Evolutionary conservation across 23 red algal genomes (phyloP).

Genomic region (Chondrus crispus): DNA sequence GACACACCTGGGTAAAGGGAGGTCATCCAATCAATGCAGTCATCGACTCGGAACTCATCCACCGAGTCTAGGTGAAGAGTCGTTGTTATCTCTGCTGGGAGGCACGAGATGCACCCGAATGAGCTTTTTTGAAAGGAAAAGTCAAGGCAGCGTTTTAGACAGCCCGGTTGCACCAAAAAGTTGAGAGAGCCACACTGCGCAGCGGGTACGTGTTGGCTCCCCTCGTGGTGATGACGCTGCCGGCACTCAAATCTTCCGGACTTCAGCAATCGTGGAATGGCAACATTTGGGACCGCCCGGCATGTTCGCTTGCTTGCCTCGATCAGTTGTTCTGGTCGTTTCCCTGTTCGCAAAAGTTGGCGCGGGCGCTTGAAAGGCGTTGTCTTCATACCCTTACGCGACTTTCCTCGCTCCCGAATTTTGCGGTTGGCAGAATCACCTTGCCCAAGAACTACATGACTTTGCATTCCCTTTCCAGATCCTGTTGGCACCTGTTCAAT

Average conservation of each 20-base stretch:
- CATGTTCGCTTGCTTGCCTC: not conserved
- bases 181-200: not conserved
- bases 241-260: conserved; percentile 16
- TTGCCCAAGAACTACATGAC: not conserved
- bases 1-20: conserved; percentile 2
- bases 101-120: conserved; percentile 42
- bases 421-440: not conserved
- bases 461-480: not conserved
- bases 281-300: not conserved
- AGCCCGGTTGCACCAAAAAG: not conserved
- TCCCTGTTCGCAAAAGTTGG: not conserved
- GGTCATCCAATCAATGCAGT: conserved; percentile 51
- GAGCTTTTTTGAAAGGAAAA: not conserved
- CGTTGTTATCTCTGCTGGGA: conserved; percentile 6
- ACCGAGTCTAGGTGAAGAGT: not conserved
- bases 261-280: conserved; percentile 28
- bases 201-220: not conserved
- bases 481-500: not conserved
- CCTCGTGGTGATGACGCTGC: conserved; percentile 16
- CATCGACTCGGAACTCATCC: conserved; percentile 3
- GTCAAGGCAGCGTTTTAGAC: not conserved
- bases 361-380: conserved; percentile 62
- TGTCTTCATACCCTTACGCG: not conserved
- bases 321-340: not conserved
- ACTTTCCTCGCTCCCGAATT: not conserved